Evolutionary conservation across 192 early-diverging fungal genomes (phyloP).

Genomic region (Coemansia sp.): DNA sequence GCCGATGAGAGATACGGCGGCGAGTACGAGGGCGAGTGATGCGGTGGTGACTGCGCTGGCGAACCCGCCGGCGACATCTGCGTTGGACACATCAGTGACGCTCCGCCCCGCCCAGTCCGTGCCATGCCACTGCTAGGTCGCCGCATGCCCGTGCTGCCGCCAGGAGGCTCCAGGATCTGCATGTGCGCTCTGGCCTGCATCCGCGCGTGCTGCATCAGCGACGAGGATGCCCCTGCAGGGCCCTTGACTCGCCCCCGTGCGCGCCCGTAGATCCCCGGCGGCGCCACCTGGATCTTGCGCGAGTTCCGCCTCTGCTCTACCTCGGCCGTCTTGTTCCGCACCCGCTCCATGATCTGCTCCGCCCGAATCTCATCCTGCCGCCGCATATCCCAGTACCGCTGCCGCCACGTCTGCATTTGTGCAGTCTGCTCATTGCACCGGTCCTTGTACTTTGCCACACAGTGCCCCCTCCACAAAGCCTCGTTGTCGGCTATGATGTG

Average conservation of each 20-base stretch:
- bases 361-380: conserved; percentile 25
- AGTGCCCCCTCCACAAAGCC: conserved; percentile 26
- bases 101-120: background rate
- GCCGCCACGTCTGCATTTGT: conserved; percentile 25
- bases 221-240: background rate
- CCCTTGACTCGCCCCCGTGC: background rate
- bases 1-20: conserved; percentile 20
- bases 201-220: conserved; percentile 28
- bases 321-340: conserved; percentile 21
- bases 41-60: conserved; percentile 17
- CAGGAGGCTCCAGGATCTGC: conserved; percentile 15
- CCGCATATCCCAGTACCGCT: conserved; percentile 22
- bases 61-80: conserved; percentile 21
- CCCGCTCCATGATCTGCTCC: conserved; percentile 27
- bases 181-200: conserved; percentile 30
- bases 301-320: conserved; percentile 20
- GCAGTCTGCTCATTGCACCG: conserved; percentile 2
- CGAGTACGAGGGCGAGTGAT: conserved; percentile 20
- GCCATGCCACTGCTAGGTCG: background rate
- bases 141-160: background rate
- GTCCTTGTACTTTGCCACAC: conserved; percentile 11
- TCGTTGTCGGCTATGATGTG: conserved; percentile 38
- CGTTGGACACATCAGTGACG: background rate
- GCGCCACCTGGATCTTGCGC: conserved; percentile 19
- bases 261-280: background rate